A percentile compares a stretch with the other conserved stretches of the same genome.
phyloP scores from a whole-genome alignment of 164 flowering plant genomes.

The Paratinospora sagittata region DNA sequence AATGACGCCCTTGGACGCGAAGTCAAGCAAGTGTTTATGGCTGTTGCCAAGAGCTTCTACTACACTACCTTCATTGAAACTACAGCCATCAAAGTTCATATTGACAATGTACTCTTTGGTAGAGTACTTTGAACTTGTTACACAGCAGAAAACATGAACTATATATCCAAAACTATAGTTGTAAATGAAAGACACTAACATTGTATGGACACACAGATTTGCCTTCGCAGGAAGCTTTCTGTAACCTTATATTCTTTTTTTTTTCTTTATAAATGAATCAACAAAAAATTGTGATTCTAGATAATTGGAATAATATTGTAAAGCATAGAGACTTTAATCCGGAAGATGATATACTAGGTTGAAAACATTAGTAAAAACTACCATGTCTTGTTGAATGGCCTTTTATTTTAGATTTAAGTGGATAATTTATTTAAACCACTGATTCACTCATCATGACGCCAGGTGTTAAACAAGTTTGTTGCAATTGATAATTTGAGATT shows the following conservation, averaged over 20 bases:
- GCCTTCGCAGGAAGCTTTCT: not conserved
- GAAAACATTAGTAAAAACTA: too few relatives aligned
- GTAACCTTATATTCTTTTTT: not conserved
- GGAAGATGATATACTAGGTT: too few relatives aligned
- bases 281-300: too few relatives aligned
- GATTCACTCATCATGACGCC: too few relatives aligned
- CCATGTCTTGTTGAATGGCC: too few relatives aligned
- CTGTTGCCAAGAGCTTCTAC: constrained; percentile 49
- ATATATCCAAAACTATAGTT: not conserved
- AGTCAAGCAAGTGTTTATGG: constrained; percentile 37
- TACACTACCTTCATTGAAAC: constrained; percentile 37
- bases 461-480: too few relatives aligned
- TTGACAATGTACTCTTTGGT: constrained; percentile 52
- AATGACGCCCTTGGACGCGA: constrained; percentile 20
- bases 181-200: not conserved
- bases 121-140: constrained; percentile 24
- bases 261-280: too few relatives aligned
- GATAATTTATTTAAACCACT: too few relatives aligned
- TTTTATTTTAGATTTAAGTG: too few relatives aligned
- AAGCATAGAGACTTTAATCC: too few relatives aligned
- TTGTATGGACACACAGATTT: not conserved
- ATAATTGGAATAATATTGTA: too few relatives aligned
- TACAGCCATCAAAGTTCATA: constrained; percentile 32
- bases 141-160: not conserved
- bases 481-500: too few relatives aligned